Evolutionary conservation across 2,329 filamentous ascomycete species (phyloP), one percentile per base, ranked within the genome.

Genomic region (Madurella fahalii): DNA sequence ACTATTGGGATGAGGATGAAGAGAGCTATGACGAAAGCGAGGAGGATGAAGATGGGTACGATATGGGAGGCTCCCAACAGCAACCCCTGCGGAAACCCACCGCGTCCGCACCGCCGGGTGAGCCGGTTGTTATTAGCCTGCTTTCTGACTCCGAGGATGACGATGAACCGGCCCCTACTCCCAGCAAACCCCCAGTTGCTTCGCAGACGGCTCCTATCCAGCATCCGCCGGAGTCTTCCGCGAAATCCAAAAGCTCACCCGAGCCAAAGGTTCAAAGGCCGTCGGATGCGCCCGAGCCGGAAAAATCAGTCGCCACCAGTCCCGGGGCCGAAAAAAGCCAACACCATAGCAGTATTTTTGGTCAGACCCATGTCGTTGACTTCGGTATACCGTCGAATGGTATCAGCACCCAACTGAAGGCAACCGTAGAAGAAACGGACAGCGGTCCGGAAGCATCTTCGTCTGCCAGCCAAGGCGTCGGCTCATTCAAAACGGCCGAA

Each of bases 81-180:
- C 20, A 39, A 16, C 47, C 53, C 39, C 16, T 43, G 11, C 48
- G 45, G 42, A 54, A 31, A 32, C 50, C 56, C 2, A 16, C 45
- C 0, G 51, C 59, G 12, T 58, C 62, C 5, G 34, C 63, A 11
- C 57, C 56, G 9, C 56, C 68, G 1, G 65, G 64, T 8, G 65
- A 68, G 8, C 74, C 74, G 1, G 69, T 78, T 4, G 69, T 78
- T 16, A 79, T 80, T 54, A 72, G 71, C 50, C 61, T 80, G 9
- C 65, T 79, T 3, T 77, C 76, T 0, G 74, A 78, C 53, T 75
- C 72, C 2, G 75, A 77, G 32, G 69, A 71, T 43, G 68, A 73
- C 9, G 62, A 62, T n/a, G 47, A 63, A 15, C 54, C 55, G n/a
- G 50, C 50, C 40, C 53, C 52, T 25, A 25, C 54, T 13, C 58